A percentile compares a stretch with the other conserved stretches of the same genome.
These are phyloP conservation scores for Dioszegia crocea DNA, from an alignment of 768 basidiomycete genomes.

Conservation along the genomic window DNA sequence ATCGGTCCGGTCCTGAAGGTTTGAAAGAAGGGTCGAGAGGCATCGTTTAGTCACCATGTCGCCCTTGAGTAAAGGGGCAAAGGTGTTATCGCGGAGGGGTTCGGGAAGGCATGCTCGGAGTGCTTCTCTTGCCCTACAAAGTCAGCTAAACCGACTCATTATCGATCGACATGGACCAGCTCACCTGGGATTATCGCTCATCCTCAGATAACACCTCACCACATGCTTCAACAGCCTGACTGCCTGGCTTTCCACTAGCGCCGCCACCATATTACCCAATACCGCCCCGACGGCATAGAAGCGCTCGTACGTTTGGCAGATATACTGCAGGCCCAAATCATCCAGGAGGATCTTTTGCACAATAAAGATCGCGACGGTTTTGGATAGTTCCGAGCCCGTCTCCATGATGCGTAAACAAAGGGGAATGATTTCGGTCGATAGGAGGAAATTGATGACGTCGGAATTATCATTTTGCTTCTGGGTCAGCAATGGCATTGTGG, in stretches of 20 bases:
- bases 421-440: slow-evolving; percentile 98
- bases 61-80: slow-evolving; percentile 85
- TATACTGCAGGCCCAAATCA: slow-evolving; percentile 95
- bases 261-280: slow-evolving; percentile 96
- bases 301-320: slow-evolving; percentile 99
- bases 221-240: slow-evolving; percentile 95
- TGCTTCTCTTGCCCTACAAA: slow-evolving; percentile 81
- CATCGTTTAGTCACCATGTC: slow-evolving; percentile 80
- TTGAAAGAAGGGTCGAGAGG: slow-evolving; percentile 40
- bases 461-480: slow-evolving; percentile 96
- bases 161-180: slow-evolving; percentile 32
- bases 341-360: slow-evolving; percentile 94
- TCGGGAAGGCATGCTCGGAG: slow-evolving; percentile 92
- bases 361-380: slow-evolving; percentile 99
- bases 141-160: background rate
- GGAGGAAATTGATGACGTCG: slow-evolving; percentile 96
- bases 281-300: slow-evolving; percentile 99
- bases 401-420: slow-evolving; percentile 99
- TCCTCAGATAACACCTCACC: slow-evolving; percentile 88
- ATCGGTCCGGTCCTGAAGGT: slow-evolving; percentile 41
- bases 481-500: background rate
- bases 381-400: slow-evolving; percentile 94
- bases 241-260: slow-evolving; percentile 95
- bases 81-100: slow-evolving; percentile 88
- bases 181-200: slow-evolving; percentile 92